A percentile compares a stretch with the other conserved stretches of the same genome.
Evolutionary conservation across 139 green algal genomes (phyloP).

Genomic region (Volvox africanus): DNA sequence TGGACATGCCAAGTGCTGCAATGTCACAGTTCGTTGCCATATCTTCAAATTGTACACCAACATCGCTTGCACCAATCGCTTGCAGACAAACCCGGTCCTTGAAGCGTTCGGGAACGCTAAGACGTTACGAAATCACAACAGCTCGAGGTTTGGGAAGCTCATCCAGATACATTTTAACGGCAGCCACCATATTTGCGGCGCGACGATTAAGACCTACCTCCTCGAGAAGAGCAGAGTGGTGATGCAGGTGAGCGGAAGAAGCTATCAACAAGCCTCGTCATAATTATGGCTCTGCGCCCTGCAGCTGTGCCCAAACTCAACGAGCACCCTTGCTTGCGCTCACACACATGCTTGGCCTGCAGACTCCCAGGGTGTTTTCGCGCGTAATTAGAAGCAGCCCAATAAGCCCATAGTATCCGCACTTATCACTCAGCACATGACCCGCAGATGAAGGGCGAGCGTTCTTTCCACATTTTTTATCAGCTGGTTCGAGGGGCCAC

Average conservation of each 20-base stretch:
- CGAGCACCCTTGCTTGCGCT: too few species aligned
- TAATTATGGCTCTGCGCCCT: too few species aligned
- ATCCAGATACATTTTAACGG: slow-evolving; percentile 90
- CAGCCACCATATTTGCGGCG: slow-evolving; percentile 78
- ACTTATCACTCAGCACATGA: background rate
- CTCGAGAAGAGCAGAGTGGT: slow-evolving; percentile 83
- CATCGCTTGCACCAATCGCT: background rate
- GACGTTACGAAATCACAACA: slow-evolving; percentile 96
- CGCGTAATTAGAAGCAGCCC: too few species aligned
- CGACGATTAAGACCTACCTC: slow-evolving; percentile 91
- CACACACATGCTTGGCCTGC: too few species aligned
- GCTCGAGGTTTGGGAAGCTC: slow-evolving; percentile 93
- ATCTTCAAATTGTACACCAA: background rate
- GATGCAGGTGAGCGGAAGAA: slow-evolving; percentile 4
- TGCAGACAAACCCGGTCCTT: slow-evolving; percentile 93
- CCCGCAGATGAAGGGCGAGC: slow-evolving; percentile 80
- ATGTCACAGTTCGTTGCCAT: background rate
- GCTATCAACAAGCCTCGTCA: too few species aligned
- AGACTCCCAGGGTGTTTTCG: too few species aligned
- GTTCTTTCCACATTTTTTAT: slow-evolving; percentile 99
- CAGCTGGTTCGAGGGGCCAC: slow-evolving; percentile 85
- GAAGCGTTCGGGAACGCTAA: slow-evolving; percentile 98
- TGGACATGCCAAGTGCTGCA: too few species aligned
- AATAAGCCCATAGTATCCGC: too few species aligned
- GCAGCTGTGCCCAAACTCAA: too few species aligned